A percentile compares a stretch with the other conserved stretches of the same genome.
These are phyloP conservation scores for Neofusicoccum laricinum DNA, from an alignment of 2,329 filamentous ascomycete species.

Conservation along the genomic window DNA sequence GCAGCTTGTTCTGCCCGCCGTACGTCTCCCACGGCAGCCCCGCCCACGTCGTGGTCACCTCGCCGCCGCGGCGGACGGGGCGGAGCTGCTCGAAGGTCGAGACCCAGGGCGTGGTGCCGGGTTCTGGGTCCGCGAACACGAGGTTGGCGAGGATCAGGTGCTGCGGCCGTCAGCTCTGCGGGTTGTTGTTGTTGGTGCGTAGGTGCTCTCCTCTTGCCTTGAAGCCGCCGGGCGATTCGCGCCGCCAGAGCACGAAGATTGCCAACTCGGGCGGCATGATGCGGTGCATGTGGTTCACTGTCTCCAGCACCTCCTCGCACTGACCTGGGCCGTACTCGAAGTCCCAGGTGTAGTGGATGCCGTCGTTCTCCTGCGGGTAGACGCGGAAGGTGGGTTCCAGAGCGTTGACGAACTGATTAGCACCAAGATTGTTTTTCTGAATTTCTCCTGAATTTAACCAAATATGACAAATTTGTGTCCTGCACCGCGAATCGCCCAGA, in stretches of 20 bases:
- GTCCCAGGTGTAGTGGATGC: background rate
- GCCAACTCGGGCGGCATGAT: background rate
- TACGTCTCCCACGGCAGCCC: slow-evolving; percentile 9
- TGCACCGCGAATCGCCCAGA: slow-evolving; percentile 48
- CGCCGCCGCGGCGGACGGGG: background rate
- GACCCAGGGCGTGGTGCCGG: background rate
- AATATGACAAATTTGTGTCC: slow-evolving; percentile 47
- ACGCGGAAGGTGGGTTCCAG: background rate
- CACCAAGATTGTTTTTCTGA: too few relatives aligned
- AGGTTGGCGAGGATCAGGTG: background rate
- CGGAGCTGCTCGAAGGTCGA: background rate
- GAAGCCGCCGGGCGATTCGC: background rate
- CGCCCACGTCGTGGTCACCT: background rate
- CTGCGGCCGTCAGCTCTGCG: background rate
- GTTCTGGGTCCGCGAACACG: background rate
- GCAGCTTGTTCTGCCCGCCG: slow-evolving; percentile 3
- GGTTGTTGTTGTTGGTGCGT: too few relatives aligned
- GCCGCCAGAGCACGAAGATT: background rate
- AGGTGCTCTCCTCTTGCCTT: background rate
- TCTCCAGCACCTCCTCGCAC: background rate
- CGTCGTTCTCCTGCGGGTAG: background rate
- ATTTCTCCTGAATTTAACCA: slow-evolving; percentile 2
- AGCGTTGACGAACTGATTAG: too few relatives aligned
- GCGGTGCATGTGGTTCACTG: background rate
- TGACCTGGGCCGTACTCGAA: background rate